These are phyloP conservation scores for Dalbergia cultrata DNA, from an alignment of 306 rosid genomes.

Conservation along the genomic window DNA sequence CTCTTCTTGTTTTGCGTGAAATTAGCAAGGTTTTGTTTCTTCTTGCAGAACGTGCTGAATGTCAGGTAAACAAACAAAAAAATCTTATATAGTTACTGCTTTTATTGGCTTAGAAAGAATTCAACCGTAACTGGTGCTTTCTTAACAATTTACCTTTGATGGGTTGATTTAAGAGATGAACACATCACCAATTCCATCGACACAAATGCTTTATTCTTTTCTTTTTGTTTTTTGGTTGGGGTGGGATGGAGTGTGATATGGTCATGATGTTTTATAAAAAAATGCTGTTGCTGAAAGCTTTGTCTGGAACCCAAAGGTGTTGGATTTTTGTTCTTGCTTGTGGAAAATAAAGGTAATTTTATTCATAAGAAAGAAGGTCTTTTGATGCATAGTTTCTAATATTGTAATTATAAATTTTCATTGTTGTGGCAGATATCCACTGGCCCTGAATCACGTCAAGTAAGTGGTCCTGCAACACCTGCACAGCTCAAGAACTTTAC, in stretches of 20 bases:
- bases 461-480: slow-evolving; percentile 85
- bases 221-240: too few relatives aligned
- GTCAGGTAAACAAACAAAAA: slow-evolving; percentile 64
- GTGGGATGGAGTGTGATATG: too few relatives aligned
- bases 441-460: slow-evolving; percentile 98
- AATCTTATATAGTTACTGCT: slow-evolving; percentile 24
- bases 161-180: slow-evolving; percentile 13
- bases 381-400: slow-evolving; percentile 22
- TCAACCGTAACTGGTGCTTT: slow-evolving; percentile 14
- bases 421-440: slow-evolving; percentile 82
- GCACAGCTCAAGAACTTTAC: slow-evolving; percentile 95
- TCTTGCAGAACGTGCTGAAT: slow-evolving; percentile 88
- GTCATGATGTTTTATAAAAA: too few relatives aligned
- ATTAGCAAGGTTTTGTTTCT: slow-evolving; percentile 93
- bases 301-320: neutral
- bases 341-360: neutral
- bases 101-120: slow-evolving; percentile 32
- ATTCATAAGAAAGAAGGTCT: neutral
- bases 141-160: slow-evolving; percentile 6
- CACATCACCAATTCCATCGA: too few relatives aligned
- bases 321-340: slow-evolving; percentile 3
- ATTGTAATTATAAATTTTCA: slow-evolving; percentile 36
- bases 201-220: too few relatives aligned
- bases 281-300: slow-evolving; percentile 23
- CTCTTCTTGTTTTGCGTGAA: slow-evolving; percentile 97